Base-by-base conservation (phyloP, 179 eudicot genomes). In the Nepenthes alata region DNA sequence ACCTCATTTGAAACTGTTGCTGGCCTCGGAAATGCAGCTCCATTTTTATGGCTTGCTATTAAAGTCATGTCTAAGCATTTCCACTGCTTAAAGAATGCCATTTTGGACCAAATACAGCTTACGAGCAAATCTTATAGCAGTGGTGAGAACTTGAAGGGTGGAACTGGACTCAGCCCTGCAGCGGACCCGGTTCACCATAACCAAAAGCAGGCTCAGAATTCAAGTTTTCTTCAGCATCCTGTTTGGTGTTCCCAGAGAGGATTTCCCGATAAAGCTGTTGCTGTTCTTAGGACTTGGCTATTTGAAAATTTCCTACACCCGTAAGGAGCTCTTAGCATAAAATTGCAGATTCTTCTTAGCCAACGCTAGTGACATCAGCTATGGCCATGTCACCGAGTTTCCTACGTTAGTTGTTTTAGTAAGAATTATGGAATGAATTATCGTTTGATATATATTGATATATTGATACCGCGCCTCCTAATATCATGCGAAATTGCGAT, bases 231-330 rank as follows among this genome's bases (percentile, higher is more conserved):
- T 44, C 79, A 78, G 15, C 82, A 75, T 57, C 79, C 82, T 47
- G 74, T 63, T 2, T 78, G 82, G 82, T 64, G 79, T 59, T 72
- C 82, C 53, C 82, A 78, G 60, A 72, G 82, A 69, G 82, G 82
- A 16, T 78, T 78, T 64, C 82, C 82, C 0, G 82, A 78, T 60
- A 78, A 78, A 67, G 82, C 82, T 6, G 82, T 75, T 0, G 56
- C 75, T 69, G 77, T 78, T 44, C 66, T 78, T 2, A 60, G 70
- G 37, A 75, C 78, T 53, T 78, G 82, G 82, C 58, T 78, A 1
- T 78, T 75, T 45, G 82, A 78, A 49, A 78, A 78, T 68, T 78
- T 78, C 54, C 52, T 78, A 9, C 82, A 78, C 41, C 82, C 82
- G 82, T 78, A 78, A 69, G 82, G 4, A 63, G 2, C 13, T 68